A percentile compares a stretch with the other conserved stretches of the same genome.
Conservation (phyloP, 352 stramenopile species). For the Phytopythium montanum region DNA sequence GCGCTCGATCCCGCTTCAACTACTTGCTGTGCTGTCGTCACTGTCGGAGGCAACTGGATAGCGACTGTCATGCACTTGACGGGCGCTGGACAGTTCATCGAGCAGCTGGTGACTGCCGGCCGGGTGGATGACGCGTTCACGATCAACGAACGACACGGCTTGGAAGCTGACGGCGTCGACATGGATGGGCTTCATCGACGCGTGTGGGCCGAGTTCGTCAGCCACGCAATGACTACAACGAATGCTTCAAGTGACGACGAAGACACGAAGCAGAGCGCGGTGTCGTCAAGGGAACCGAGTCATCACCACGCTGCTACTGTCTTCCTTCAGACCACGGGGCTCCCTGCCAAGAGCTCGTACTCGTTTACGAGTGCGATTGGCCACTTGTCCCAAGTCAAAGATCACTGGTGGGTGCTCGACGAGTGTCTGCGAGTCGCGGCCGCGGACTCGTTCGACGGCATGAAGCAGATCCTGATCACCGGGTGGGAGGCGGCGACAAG, state of each 20-base stretch:
- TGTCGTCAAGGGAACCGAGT: background rate
- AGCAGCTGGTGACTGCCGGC: conserved; percentile 27
- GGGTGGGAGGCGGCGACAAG: conserved; percentile 27
- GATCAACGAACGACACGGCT: conserved; percentile 16
- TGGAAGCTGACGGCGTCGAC: conserved; percentile 13
- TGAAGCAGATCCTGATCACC: conserved; percentile 56
- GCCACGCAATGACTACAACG: background rate
- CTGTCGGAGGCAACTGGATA: conserved; percentile 10
- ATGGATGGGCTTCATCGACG: conserved; percentile 44
- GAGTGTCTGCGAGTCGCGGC: conserved; percentile 39
- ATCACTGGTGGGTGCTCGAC: conserved; percentile 46
- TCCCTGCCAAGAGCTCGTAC: background rate
- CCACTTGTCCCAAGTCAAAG: conserved; percentile 35
- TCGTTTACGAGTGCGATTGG: conserved; percentile 21
- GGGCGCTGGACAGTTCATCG: conserved; percentile 25
- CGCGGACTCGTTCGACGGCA: conserved; percentile 36
- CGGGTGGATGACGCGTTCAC: conserved; percentile 40
- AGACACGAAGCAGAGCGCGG: background rate
- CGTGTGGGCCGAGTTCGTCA: conserved; percentile 44
- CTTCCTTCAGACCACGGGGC: background rate
- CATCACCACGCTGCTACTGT: background rate
- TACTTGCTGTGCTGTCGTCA: conserved; percentile 2
- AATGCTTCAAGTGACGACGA: background rate
- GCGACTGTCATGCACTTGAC: conserved; percentile 18
- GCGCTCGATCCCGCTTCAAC: background rate